Conservation (phyloP, 176 grass and related monocot genomes). For the Juncus effusus region DNA sequence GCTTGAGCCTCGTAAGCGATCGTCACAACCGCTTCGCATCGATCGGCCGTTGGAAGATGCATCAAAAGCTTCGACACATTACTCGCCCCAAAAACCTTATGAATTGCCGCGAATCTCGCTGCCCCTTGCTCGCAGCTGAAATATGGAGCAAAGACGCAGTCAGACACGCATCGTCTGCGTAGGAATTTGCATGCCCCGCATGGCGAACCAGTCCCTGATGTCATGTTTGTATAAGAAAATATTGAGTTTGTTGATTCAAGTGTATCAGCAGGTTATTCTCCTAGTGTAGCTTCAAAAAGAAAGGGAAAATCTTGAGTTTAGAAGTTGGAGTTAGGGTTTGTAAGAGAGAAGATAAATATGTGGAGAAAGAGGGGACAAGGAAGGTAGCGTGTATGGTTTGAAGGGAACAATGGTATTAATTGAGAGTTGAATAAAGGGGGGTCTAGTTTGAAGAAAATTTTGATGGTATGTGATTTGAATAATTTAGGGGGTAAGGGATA, state of each 20-base stretch:
- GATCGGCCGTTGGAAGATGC: constrained; percentile 71
- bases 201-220: constrained; percentile 53
- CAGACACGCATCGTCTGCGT: constrained; percentile 62
- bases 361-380: constrained; percentile 32
- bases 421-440: constrained; percentile 39
- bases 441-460: constrained; percentile 29
- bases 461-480: constrained; percentile 27
- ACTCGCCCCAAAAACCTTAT: constrained; percentile 97
- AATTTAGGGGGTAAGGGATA: constrained; percentile 16
- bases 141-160: constrained; percentile 94
- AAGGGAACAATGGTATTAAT: constrained; percentile 74
- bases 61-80: constrained; percentile 90
- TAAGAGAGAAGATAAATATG: neutral
- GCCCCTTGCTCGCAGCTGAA: constrained; percentile 80
- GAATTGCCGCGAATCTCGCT: constrained; percentile 70
- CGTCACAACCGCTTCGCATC: constrained; percentile 85
- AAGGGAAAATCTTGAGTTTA: neutral
- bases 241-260: neutral
- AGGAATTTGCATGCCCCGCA: constrained; percentile 97
- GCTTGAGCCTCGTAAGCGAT: constrained; percentile 91
- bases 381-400: constrained; percentile 57
- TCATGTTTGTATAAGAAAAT: constrained; percentile 15
- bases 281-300: no score
- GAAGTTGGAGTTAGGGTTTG: no score
- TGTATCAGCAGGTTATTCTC: no score